Evolutionary conservation across 805 yeast species (phyloP), one percentile per base, ranked within the genome.

Genomic region (Myxozyma sirexii): DNA sequence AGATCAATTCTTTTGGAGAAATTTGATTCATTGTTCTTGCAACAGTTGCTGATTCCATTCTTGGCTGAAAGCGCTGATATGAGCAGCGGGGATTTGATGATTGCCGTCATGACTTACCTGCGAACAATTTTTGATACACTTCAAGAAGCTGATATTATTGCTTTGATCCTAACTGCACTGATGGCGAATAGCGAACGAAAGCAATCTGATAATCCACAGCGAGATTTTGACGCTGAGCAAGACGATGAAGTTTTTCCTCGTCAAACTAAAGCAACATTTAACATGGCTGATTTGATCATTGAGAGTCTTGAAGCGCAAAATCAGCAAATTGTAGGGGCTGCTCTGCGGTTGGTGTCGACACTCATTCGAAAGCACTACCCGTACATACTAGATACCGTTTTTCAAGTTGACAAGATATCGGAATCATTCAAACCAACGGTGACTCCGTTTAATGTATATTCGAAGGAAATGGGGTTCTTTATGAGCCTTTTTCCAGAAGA

Each of bases 1-100:
- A 39, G 41, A 19, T 23, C 55, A n/a, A 15, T 49, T 2, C 54
- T 71, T 19, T 38, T 68, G 45, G 63, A 56, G 15, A 68, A 71
- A 42, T 69, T 70, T 49, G 67, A 71, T 24, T 24, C 47, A 12
- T 39, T 71, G n/a, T 71, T 71, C 54, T 44, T 69, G 41, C 57
- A 63, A 5, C 74, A 70, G 57, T 43, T 71, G 35, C 61, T 71
- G 10, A 55, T 69, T 21, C 74, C 74, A 5, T 64, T 71, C 4
- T 42, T 71, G n/a, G 59, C 58, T 6, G 69, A 64, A 53, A 61
- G 63, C 47, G 43, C 65, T 1, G 69, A 68, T 24, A 41, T 48
- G 21, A 57, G 56, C 6, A 58, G 52, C 12, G 59, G 58, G n/a
- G 66, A 57, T 12, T 55, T 67, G 12, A 64, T 64, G 13, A 54